Evolutionary conservation across 2,329 filamentous ascomycete species (phyloP).

Genomic region (Coniochaeta pulveracea): DNA sequence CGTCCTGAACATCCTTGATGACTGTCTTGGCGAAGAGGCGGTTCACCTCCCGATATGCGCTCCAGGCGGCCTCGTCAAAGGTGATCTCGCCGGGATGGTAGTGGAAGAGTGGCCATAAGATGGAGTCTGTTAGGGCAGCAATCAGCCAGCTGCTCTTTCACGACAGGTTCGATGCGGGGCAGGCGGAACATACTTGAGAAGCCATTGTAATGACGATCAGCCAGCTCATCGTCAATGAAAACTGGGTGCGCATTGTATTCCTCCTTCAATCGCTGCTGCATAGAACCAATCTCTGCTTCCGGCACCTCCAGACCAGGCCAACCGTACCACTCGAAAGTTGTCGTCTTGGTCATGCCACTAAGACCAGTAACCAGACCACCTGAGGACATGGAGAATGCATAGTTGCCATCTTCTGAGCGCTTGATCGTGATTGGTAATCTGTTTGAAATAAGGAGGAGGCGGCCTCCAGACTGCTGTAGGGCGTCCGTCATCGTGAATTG

Average conservation of each 20-base stretch:
- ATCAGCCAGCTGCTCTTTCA: too few relatives aligned
- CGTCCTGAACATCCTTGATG: constrained; percentile 77
- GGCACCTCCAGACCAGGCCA: constrained; percentile 93
- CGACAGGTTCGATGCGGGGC: not conserved
- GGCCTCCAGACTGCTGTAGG: constrained; percentile 27
- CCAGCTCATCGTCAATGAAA: constrained; percentile 86
- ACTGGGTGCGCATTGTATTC: constrained; percentile 86
- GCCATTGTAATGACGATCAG: constrained; percentile 93
- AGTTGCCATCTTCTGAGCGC: constrained; percentile 80
- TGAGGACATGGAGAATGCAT: constrained; percentile 92
- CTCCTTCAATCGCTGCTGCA: constrained; percentile 70
- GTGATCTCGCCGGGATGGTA: constrained; percentile 98
- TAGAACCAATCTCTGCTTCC: constrained; percentile 62
- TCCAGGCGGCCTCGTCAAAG: constrained; percentile 92
- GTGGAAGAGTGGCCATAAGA: constrained; percentile 97
- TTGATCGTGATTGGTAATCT: constrained; percentile 95
- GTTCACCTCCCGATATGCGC: constrained; percentile 88
- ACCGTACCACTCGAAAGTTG: constrained; percentile 96
- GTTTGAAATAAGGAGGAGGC: constrained; percentile 82
- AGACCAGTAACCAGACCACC: constrained; percentile 90
- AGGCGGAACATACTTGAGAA: constrained; percentile 89
- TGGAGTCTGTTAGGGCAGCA: constrained; percentile 59
- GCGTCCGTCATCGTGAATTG: constrained; percentile 23
- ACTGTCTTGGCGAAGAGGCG: constrained; percentile 83
- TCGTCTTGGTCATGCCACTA: constrained; percentile 82